These are phyloP conservation scores for Eurotiales sp. DNA, from an alignment of 2,329 filamentous ascomycete species.

Conservation along the genomic window DNA sequence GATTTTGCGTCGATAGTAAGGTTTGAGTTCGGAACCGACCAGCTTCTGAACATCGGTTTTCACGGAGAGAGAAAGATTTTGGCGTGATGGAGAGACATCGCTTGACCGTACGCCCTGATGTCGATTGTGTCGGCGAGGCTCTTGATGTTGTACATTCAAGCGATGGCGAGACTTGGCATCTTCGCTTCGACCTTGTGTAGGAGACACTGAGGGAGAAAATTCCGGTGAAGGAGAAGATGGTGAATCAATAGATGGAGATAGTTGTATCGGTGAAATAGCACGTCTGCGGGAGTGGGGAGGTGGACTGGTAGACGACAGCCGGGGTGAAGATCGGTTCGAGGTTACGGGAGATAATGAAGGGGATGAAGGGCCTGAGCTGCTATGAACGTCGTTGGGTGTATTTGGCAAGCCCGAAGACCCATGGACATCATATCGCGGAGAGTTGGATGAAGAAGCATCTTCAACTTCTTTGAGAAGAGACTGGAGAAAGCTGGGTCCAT, in stretches of 20 bases:
- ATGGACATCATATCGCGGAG: constrained; percentile 26
- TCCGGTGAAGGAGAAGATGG: constrained; percentile 66
- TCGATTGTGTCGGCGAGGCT: neutral
- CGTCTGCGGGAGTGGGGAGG: constrained; percentile 32
- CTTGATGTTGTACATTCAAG: constrained; percentile 10
- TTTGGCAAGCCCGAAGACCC: constrained; percentile 34
- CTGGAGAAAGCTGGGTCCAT: constrained; percentile 74
- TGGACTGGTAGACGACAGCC: constrained; percentile 35
- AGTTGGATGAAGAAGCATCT: constrained; percentile 41
- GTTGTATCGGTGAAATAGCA: constrained; percentile 33
- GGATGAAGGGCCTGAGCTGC: constrained; percentile 38
- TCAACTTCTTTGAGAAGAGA: constrained; percentile 88
- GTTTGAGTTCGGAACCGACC: constrained; percentile 76
- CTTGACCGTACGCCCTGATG: constrained; percentile 39
- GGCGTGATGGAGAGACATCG: constrained; percentile 66
- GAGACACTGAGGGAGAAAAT: constrained; percentile 63
- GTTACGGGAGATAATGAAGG: constrained; percentile 40
- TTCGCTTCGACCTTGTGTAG: constrained; percentile 28
- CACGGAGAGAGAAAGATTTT: constrained; percentile 68
- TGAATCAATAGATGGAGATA: constrained; percentile 29
- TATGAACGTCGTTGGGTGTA: constrained; percentile 30
- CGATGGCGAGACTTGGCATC: constrained; percentile 16
- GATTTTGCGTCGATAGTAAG: constrained; percentile 73
- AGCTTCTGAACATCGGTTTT: constrained; percentile 88
- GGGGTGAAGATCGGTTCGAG: constrained; percentile 39